Percentiles rank a stretch among this genome's conserved stretches.
Evolutionary conservation across 2,329 filamentous ascomycete species (phyloP).

Genomic region (Colletotrichum tropicale): DNA sequence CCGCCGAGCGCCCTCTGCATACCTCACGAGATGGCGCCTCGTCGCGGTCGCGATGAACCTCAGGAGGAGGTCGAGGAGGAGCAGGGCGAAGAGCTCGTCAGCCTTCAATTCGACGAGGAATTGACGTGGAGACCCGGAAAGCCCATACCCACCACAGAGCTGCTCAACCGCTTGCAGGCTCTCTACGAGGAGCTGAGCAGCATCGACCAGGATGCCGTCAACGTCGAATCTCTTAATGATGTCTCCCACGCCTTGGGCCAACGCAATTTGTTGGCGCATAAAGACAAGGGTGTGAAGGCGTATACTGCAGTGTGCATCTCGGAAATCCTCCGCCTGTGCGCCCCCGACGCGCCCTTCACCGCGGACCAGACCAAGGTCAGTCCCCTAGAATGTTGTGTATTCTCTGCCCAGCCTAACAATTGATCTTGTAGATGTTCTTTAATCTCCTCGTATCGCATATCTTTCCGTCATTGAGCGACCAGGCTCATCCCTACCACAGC

Average conservation of each 20-base stretch:
- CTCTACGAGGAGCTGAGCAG: slow-evolving; percentile 83
- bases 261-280: slow-evolving; percentile 84
- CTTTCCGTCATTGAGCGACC: slow-evolving; percentile 83
- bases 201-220: slow-evolving; percentile 85
- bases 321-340: slow-evolving; percentile 90
- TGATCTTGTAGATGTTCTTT: slow-evolving; percentile 80
- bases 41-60: slow-evolving; percentile 19
- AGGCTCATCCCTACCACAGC: slow-evolving; percentile 86
- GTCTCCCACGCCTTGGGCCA: slow-evolving; percentile 86
- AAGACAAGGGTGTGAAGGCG: slow-evolving; percentile 91
- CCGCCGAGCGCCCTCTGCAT: slow-evolving; percentile 4
- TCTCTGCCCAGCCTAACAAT: background rate
- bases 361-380: slow-evolving; percentile 85
- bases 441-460: slow-evolving; percentile 83
- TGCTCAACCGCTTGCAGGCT: slow-evolving; percentile 80
- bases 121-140: slow-evolving; percentile 92
- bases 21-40: slow-evolving; percentile 16
- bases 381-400: background rate
- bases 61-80: slow-evolving; percentile 21
- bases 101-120: slow-evolving; percentile 81
- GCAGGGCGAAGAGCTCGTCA: slow-evolving; percentile 31
- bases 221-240: slow-evolving; percentile 80
- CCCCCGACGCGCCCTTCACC: slow-evolving; percentile 93
- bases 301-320: slow-evolving; percentile 89
- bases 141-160: slow-evolving; percentile 81